Base-by-base conservation (phyloP, 495 filamentous ascomycete species). In the Niebla homalea region DNA sequence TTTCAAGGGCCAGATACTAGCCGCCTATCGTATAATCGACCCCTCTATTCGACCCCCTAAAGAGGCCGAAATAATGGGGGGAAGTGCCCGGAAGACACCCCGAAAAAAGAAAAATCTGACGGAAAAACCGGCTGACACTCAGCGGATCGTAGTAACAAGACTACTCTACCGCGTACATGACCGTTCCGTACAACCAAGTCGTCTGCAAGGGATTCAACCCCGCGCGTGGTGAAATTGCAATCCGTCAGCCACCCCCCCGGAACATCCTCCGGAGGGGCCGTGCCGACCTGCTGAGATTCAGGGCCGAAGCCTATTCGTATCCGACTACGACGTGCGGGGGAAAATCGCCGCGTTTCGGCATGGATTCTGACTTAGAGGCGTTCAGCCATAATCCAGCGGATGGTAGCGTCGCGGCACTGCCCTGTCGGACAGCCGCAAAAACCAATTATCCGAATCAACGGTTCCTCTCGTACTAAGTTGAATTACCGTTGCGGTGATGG, bases 331-430 rank as follows among this genome's bases (percentile, higher is more conserved):
- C 69, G 72, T 76, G 72, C 74, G 66, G 71, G 66, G 67, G 63
- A 66, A 70, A 73, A 66, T 78, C 72, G 68, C 68, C 71, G 67
- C 73, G 62, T 77, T 78, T 70, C 70, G 68, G 72, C 70, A 79
- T 74, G 70, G 70, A 78, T 77, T 81, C 72, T 78, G 70, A 78
- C 75, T 77, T 79, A 79, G 71, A 80, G 72, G 74, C 73, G 75
- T 80, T 79, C 72, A 80, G 73, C 73, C 69, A 78, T 80, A 75
- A 78, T 79, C 73, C 73, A 74, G 75, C 75, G 76, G 71, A 79
- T 78, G 63, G 66, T 71, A 70, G 63, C 61, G 52, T 63, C 57
- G 56, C 43, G 61, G 60, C 73, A 80, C 69, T 80, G 72, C 74
- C 74, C 69, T 67, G 73, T 79, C 74, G 67, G 75, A 79, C 72